Percentiles rank a stretch among this genome's conserved stretches.
Evolutionary conservation across 2,329 filamentous ascomycete genomes (phyloP).

Genomic region (Peltaster fructicola): DNA sequence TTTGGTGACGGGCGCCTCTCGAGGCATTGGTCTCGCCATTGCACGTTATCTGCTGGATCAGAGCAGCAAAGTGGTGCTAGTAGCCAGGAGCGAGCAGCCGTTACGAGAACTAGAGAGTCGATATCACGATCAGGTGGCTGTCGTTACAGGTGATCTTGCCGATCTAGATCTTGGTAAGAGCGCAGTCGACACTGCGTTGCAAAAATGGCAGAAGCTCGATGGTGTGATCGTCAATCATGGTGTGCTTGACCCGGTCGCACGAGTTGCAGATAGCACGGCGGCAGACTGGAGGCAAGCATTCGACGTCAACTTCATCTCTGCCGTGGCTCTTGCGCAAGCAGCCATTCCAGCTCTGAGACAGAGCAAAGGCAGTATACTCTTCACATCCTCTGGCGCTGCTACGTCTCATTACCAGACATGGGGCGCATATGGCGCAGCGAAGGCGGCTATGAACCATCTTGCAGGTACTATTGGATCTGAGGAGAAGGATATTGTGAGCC

Average conservation of each 20-base stretch:
- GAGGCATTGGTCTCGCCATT: conserved; percentile 47
- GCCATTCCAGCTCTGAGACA: conserved; percentile 51
- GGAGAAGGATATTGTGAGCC: conserved; percentile 55
- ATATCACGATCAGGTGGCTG: conserved; percentile 35
- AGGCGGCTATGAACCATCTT: conserved; percentile 70
- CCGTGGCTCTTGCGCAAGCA: conserved; percentile 60
- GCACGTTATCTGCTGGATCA: conserved; percentile 40
- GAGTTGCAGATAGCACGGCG: conserved; percentile 46
- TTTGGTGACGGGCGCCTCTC: conserved; percentile 43
- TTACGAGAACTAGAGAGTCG: conserved; percentile 35
- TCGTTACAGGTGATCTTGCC: conserved; percentile 39
- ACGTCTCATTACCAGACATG: conserved; percentile 48
- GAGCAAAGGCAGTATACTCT: conserved; percentile 52
- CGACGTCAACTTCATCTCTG: conserved; percentile 76
- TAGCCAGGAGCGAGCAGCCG: conserved; percentile 36
- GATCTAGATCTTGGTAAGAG: conserved; percentile 38
- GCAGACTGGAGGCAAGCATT: conserved; percentile 62
- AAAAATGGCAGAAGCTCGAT: conserved; percentile 51
- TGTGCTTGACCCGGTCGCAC: conserved; percentile 54
- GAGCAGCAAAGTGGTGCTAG: conserved; percentile 38
- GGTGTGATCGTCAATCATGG: conserved; percentile 82
- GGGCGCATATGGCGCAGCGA: conserved; percentile 67
- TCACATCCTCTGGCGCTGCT: conserved; percentile 67
- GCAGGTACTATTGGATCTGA: conserved; percentile 55
- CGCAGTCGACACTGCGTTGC: conserved; percentile 46